Conservation (phyloP, 306 rosid genomes). For the Rosa lucieae region DNA sequence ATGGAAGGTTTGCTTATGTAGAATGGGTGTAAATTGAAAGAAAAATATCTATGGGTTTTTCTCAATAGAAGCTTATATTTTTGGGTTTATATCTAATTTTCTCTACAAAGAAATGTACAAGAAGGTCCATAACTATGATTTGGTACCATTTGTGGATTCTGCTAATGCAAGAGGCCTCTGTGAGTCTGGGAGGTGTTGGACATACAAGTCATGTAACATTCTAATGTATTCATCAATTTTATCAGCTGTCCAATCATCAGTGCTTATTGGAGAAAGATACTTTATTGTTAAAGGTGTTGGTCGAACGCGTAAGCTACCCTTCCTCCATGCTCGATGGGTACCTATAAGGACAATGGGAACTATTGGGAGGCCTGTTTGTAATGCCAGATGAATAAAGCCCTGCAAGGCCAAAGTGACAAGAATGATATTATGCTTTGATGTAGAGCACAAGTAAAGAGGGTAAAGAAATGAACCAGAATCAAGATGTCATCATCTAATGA, state of each 20-base stretch:
- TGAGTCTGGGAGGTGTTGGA: constrained; percentile 48
- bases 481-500: too few species aligned
- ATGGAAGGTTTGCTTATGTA: too few species aligned
- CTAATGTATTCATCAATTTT: constrained; percentile 47
- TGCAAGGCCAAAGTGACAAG: constrained; percentile 28
- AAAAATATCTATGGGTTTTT: too few species aligned
- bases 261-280: constrained; percentile 56
- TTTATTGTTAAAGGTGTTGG: constrained; percentile 47
- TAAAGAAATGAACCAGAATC: too few species aligned
- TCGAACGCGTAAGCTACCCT: constrained; percentile 55
- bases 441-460: too few species aligned
- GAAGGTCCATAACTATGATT: constrained; percentile 12
- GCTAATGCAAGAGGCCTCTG: constrained; percentile 44
- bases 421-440: too few species aligned
- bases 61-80: too few species aligned
- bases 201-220: constrained; percentile 37
- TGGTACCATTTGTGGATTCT: constrained; percentile 1
- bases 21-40: too few species aligned
- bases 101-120: constrained; percentile 13
- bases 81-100: too few species aligned
- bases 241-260: constrained; percentile 47
- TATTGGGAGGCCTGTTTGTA: constrained; percentile 61
- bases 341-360: constrained; percentile 59
- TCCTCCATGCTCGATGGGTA: constrained; percentile 62
- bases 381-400: constrained; percentile 70